Conservation (phyloP, 2,329 filamentous ascomycete species). For the Dichotomopilus funicola region DNA sequence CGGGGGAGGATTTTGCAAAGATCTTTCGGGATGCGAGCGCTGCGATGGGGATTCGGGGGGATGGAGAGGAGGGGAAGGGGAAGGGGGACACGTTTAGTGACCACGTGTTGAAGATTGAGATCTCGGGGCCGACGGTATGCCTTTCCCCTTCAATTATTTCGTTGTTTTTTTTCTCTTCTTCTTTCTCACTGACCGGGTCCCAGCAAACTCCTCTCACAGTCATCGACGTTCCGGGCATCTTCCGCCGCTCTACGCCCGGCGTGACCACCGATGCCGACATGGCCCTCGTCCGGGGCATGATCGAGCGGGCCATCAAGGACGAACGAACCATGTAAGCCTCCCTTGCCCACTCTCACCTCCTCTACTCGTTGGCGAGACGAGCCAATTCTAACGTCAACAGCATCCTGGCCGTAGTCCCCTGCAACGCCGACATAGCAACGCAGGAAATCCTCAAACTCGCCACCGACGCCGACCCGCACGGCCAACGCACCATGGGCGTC, state of each 20-base stretch:
- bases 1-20: conserved; percentile 30
- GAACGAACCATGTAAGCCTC: conserved; percentile 43
- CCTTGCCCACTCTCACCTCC: too few relatives aligned
- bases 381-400: too few relatives aligned
- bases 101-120: conserved; percentile 40
- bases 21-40: conserved; percentile 36
- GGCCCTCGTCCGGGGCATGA: conserved; percentile 40
- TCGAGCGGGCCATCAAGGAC: conserved; percentile 40
- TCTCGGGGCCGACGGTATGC: conserved; percentile 37
- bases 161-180: too few relatives aligned
- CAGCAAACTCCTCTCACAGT: conserved; percentile 41
- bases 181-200: background rate
- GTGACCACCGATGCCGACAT: conserved; percentile 41
- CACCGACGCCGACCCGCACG: conserved; percentile 33
- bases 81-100: conserved; percentile 36
- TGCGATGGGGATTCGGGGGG: conserved; percentile 37
- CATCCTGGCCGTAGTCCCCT: conserved; percentile 40
- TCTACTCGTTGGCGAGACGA: too few relatives aligned
- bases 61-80: too few relatives aligned
- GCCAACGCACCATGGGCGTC: conserved; percentile 39
- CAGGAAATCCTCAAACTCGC: conserved; percentile 35
- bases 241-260: conserved; percentile 23
- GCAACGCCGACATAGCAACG: conserved; percentile 34
- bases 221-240: conserved; percentile 51
- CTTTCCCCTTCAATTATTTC: too few relatives aligned